Evolutionary conservation across 495 filamentous ascomycete genomes (phyloP).

Genomic region (Halenospora varia): DNA sequence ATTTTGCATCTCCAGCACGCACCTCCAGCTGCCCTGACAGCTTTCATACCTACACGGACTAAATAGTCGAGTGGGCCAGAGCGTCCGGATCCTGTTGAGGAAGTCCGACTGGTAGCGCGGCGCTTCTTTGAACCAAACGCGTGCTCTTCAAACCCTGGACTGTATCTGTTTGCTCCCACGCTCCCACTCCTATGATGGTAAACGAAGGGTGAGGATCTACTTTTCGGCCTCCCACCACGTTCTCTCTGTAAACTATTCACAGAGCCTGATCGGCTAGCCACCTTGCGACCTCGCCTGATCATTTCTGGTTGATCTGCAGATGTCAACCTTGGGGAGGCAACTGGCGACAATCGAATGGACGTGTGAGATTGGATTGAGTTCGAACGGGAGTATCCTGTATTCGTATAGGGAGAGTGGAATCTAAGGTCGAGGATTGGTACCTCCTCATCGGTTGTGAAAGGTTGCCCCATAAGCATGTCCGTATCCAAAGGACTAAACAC

Average conservation of each 20-base stretch:
- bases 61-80: too few species aligned
- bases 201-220: constrained; percentile 52
- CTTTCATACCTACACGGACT: too few species aligned
- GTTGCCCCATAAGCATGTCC: constrained; percentile 50
- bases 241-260: too few species aligned
- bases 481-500: too few species aligned
- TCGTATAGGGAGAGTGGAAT: constrained; percentile 28
- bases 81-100: too few species aligned
- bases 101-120: too few species aligned
- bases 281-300: constrained; percentile 56
- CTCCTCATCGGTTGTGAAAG: constrained; percentile 51
- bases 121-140: too few species aligned
- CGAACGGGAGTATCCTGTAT: constrained; percentile 20
- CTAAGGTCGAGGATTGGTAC: constrained; percentile 50
- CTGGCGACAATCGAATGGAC: constrained; percentile 53
- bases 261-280: constrained; percentile 62
- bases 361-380: constrained; percentile 31
- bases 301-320: constrained; percentile 50
- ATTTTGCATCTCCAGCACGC: too few species aligned
- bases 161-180: too few species aligned
- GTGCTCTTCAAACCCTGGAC: too few species aligned
- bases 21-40: too few species aligned
- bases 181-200: constrained; percentile 45
- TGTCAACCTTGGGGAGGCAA: constrained; percentile 56
- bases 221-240: too few species aligned